These are phyloP conservation scores for Fusarium beomiforme DNA, from an alignment of 2,329 filamentous ascomycete genomes.

Conservation along the genomic window DNA sequence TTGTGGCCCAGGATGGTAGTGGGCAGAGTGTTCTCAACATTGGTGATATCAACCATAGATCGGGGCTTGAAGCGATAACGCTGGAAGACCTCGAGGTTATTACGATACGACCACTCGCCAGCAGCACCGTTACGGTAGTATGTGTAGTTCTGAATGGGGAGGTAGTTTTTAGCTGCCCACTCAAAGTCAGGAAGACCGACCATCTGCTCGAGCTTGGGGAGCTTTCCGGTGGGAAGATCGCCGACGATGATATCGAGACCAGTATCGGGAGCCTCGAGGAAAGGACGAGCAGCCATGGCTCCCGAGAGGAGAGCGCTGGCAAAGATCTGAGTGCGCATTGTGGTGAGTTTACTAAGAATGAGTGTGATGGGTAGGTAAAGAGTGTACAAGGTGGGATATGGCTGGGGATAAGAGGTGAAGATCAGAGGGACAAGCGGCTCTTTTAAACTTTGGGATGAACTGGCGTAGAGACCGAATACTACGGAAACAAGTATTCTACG, in stretches of 20 bases:
- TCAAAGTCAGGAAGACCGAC: constrained; percentile 65
- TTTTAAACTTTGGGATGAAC: constrained; percentile 24
- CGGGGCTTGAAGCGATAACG: constrained; percentile 60
- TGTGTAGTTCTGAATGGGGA: constrained; percentile 60
- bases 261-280: constrained; percentile 58
- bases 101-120: constrained; percentile 65
- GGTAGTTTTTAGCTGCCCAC: constrained; percentile 59
- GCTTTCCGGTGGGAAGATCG: constrained; percentile 46
- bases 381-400: constrained; percentile 9
- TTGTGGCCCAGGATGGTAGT: constrained; percentile 64
- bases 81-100: constrained; percentile 65
- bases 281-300: constrained; percentile 54
- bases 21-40: constrained; percentile 51
- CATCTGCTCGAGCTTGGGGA: constrained; percentile 57
- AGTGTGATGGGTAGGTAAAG: neutral
- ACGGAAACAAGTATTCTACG: neutral
- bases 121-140: constrained; percentile 67
- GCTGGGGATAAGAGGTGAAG: neutral
- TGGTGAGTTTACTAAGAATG: neutral
- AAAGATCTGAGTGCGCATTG: constrained; percentile 39
- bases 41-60: constrained; percentile 60
- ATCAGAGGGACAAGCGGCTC: constrained; percentile 21
- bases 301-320: constrained; percentile 46
- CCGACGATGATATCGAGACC: constrained; percentile 54
- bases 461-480: neutral